Conservation (phyloP, 768 basidiomycete species). For the Leccinum arenicola region DNA sequence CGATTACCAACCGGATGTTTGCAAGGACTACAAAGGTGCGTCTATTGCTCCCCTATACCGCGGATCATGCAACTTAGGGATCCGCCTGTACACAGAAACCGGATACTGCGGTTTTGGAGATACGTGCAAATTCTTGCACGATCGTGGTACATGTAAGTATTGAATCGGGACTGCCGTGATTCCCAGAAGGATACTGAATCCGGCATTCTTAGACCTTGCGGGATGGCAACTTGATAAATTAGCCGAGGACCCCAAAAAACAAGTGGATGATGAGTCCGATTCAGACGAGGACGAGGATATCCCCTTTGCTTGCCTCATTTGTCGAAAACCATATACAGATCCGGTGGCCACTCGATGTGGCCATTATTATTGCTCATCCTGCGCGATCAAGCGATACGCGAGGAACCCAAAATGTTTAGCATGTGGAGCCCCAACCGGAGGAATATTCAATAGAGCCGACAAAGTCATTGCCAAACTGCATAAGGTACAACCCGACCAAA, state of each 20-base stretch:
- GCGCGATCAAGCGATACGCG: conserved; percentile 91
- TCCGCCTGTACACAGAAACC: conserved; percentile 62
- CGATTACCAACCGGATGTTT: conserved; percentile 99
- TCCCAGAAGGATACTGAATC: conserved; percentile 7
- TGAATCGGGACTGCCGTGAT: neutral
- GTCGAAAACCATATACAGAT: conserved; percentile 91
- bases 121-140: conserved; percentile 98
- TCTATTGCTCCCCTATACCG: conserved; percentile 17
- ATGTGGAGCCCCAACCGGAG: conserved; percentile 89
- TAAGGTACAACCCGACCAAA: conserved; percentile 60
- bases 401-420: conserved; percentile 96
- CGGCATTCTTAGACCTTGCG: conserved; percentile 64
- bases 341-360: conserved; percentile 95
- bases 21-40: conserved; percentile 98
- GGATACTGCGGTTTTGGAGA: conserved; percentile 99
- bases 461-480: conserved; percentile 88
- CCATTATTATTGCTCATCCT: conserved; percentile 94
- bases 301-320: conserved; percentile 98
- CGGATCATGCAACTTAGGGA: conserved; percentile 17
- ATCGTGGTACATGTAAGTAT: conserved; percentile 87
- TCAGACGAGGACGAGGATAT: conserved; percentile 83
- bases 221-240: conserved; percentile 99
- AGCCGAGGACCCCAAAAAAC: conserved; percentile 70
- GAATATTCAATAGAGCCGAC: conserved; percentile 94
- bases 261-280: conserved; percentile 53